These are phyloP conservation scores for Pyrrhoderma noxium DNA, from an alignment of 1,284 basidiomycete genomes.

Conservation along the genomic window DNA sequence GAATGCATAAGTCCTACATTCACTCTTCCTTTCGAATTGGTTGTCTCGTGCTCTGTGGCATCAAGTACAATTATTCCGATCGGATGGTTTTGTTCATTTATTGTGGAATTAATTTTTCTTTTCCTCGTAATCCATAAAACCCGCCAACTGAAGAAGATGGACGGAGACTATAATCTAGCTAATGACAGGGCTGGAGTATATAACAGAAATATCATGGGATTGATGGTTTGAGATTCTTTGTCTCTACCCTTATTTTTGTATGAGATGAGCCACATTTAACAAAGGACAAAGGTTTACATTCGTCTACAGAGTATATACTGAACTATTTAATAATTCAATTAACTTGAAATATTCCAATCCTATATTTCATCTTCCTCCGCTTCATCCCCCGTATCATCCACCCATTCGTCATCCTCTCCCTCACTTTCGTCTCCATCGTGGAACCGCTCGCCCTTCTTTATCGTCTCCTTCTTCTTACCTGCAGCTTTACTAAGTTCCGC, in stretches of 20 bases:
- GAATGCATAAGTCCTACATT: background rate
- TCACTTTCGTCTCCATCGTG: too few relatives aligned
- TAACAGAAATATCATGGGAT: slow-evolving; percentile 1
- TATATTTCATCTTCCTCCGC: too few relatives aligned
- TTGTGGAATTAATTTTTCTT: slow-evolving; percentile 7
- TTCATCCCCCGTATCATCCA: too few relatives aligned
- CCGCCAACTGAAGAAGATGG: background rate
- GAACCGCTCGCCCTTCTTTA: too few relatives aligned
- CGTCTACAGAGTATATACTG: background rate
- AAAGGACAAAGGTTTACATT: background rate
- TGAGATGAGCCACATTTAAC: too few relatives aligned
- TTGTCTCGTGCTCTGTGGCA: background rate
- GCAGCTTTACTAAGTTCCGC: too few relatives aligned
- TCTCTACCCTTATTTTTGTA: too few relatives aligned
- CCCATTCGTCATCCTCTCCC: too few relatives aligned
- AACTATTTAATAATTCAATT: background rate
- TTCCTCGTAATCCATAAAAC: slow-evolving; percentile 1
- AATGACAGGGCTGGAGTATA: background rate
- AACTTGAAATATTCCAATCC: too few relatives aligned
- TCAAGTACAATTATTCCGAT: background rate
- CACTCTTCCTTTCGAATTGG: background rate
- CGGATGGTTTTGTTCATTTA: background rate
- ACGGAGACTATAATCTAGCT: slow-evolving; percentile 1
- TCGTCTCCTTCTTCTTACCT: too few relatives aligned
- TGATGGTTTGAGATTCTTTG: slow-evolving; percentile 7